Percentiles rank a stretch among this genome's conserved stretches.
phyloP scores from a whole-genome alignment of 2,329 filamentous ascomycete species.

The Conoideocrella luteorostrata region DNA sequence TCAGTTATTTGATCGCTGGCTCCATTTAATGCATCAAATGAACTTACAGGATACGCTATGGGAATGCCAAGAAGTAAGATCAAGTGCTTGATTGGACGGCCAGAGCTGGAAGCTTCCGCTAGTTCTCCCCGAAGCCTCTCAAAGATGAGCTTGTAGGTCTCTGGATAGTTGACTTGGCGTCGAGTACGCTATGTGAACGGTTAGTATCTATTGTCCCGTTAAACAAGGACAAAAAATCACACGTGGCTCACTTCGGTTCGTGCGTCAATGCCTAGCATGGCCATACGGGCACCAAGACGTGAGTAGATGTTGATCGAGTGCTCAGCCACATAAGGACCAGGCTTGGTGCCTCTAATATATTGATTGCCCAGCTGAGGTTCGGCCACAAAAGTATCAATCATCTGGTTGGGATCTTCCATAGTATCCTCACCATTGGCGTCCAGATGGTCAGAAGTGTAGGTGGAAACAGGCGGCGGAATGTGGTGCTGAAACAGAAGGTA shows the following conservation, averaged over 20 bases:
- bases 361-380: conserved; percentile 51
- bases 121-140: conserved; percentile 69
- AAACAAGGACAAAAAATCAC: background rate
- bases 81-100: conserved; percentile 79
- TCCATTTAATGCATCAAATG: conserved; percentile 18
- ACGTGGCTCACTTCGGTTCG: conserved; percentile 63
- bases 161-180: conserved; percentile 90
- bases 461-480: conserved; percentile 74
- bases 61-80: conserved; percentile 83
- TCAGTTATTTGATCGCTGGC: conserved; percentile 7
- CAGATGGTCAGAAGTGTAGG: conserved; percentile 61
- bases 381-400: conserved; percentile 68
- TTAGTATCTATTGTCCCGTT: background rate
- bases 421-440: conserved; percentile 29
- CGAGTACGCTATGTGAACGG: conserved; percentile 61
- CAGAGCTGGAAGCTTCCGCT: conserved; percentile 54
- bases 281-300: conserved; percentile 73
- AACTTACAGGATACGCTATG: conserved; percentile 67
- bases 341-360: conserved; percentile 71
- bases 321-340: conserved; percentile 85
- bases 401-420: conserved; percentile 62
- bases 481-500: conserved; percentile 98
- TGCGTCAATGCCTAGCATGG: conserved; percentile 84
- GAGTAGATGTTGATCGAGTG: conserved; percentile 82
- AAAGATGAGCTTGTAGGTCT: conserved; percentile 83